Percentiles rank a stretch among this genome's conserved stretches.
Evolutionary conservation across 306 rosid genomes (phyloP).

Genomic region (Prinsepia uniflora): DNA sequence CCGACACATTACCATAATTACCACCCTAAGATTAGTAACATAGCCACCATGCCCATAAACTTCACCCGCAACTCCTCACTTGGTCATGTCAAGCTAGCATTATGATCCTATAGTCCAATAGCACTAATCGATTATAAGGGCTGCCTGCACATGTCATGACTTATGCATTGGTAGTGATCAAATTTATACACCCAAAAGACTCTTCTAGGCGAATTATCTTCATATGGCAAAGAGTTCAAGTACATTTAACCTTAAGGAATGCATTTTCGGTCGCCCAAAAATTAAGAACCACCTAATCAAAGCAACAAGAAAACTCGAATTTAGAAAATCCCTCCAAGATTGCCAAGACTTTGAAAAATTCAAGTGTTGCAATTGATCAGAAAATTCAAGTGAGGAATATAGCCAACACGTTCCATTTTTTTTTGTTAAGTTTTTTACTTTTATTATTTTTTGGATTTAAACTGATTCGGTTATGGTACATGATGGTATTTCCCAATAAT

Average conservation of each 20-base stretch:
- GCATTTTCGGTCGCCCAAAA: neutral
- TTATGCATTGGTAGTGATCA: too few species aligned
- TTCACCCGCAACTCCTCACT: neutral
- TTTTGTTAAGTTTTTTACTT: too few species aligned
- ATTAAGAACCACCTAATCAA: neutral
- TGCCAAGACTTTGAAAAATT: neutral
- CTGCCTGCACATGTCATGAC: neutral
- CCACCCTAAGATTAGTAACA: neutral
- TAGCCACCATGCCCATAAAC: neutral
- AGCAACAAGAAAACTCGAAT: neutral
- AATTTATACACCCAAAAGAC: neutral
- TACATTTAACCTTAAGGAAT: neutral
- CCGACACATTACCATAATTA: neutral
- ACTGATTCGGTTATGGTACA: too few species aligned
- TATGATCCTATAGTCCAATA: neutral
- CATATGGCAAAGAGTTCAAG: neutral
- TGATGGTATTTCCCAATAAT: too few species aligned
- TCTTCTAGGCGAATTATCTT: neutral
- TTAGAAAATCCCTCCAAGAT: neutral
- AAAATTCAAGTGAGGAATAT: too few species aligned
- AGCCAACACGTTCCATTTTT: too few species aligned
- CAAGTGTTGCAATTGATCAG: neutral
- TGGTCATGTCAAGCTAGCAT: neutral
- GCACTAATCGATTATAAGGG: neutral
- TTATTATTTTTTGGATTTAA: too few species aligned